Evolutionary conservation across 108 stramenopile genomes (phyloP), one percentile per base, ranked within the genome.

Genomic region (Cyclotella cryptica): DNA sequence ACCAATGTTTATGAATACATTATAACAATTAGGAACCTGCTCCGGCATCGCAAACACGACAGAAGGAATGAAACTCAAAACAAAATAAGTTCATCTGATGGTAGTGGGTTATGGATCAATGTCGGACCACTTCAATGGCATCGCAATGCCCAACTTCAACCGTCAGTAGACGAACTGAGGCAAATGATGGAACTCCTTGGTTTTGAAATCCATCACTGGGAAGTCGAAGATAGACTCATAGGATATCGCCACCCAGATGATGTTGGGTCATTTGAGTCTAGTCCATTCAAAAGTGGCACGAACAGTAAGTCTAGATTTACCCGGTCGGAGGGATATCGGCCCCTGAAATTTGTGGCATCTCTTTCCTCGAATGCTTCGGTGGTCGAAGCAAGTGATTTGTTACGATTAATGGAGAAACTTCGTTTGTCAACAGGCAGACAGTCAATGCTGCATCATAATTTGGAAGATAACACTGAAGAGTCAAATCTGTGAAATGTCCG

Each of bases 51-150:
- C 22, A 47, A 3, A 17, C 59, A 66, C 0, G 61, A 58, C 13
- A 53, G 24, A 72, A 35, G 26, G 5, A 15, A 29, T 39, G 14
- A 66, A 14, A 15, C 2, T 21, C 30, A 66, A 21, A 39, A 66
- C 4, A 49, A 28, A 14, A 15, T 5, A 24, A 14, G 58, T 14
- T 24, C n/a, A 59, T 4, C 0, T 14, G 18, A n/a, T 41, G 30
- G 13, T 1, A 74, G 66, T 39, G 94, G 92, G 11, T 47, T 86
- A 1, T 96, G 95, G 95, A 86, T 96, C 59, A 96, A 96, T 67
- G 77, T 92, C 0, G 95, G 95, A 18, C 95, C 95, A 13, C 77
- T 96, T 10, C 95, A 93, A 68, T 96, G 95, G 95, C 92, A 93
- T 72, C 75, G 39, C 21, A 91, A 93, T 71, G 85, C 91, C 18